phyloP scores from a whole-genome alignment of 192 early-diverging fungal species.

The Nowakowskiella sp. region DNA sequence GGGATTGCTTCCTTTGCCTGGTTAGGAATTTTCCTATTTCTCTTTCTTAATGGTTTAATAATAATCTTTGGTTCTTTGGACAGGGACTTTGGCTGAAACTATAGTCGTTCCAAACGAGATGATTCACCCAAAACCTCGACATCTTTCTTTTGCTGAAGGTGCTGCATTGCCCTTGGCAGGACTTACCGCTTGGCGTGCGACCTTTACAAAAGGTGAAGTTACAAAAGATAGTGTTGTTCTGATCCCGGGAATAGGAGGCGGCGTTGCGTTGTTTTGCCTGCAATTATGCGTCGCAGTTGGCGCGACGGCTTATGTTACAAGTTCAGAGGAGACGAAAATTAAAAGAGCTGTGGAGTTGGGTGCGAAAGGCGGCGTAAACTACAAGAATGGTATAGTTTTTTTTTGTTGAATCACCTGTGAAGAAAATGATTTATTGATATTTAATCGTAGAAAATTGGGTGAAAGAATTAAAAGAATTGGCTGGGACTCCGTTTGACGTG shows the following conservation, averaged over 20 bases:
- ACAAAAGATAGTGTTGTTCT: conserved; percentile 46
- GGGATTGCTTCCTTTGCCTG: conserved; percentile 28
- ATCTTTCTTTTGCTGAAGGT: conserved; percentile 51
- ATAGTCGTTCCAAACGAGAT: conserved; percentile 34
- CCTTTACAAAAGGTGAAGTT: conserved; percentile 51
- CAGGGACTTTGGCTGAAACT: conserved; percentile 54
- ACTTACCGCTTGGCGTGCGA: conserved; percentile 45
- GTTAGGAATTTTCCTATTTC: neutral
- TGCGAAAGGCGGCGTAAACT: conserved; percentile 62
- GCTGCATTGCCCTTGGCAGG: conserved; percentile 65
- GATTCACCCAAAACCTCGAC: conserved; percentile 43
- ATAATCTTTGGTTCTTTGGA: conserved; percentile 1
- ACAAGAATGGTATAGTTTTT: conserved; percentile 45
- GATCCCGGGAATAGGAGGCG: conserved; percentile 69
- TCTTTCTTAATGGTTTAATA: neutral
- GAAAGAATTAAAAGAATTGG: conserved; percentile 30
- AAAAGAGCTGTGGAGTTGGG: conserved; percentile 48
- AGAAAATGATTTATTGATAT: neutral
- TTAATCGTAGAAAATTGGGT: conserved; percentile 37
- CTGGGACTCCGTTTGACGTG: conserved; percentile 29
- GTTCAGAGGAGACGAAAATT: conserved; percentile 56
- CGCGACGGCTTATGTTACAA: conserved; percentile 65
- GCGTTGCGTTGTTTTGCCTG: conserved; percentile 59
- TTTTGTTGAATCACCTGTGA: neutral
- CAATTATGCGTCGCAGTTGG: conserved; percentile 58